Conservation (phyloP, 2,329 filamentous ascomycete species). For the Aspergillus piperis region DNA sequence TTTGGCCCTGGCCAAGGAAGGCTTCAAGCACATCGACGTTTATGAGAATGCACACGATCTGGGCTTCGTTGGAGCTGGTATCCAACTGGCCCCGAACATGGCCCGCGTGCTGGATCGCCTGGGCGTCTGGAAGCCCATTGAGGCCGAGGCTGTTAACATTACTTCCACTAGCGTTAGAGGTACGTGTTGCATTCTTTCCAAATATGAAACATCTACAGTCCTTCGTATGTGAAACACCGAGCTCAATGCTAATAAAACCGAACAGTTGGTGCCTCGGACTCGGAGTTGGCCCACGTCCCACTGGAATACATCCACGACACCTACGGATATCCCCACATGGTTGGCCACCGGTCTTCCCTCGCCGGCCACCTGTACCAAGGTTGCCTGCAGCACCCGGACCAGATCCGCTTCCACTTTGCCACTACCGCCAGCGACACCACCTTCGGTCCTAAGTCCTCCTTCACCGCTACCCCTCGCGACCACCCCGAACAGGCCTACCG, state of each 20-base stretch:
- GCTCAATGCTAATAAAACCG: background rate
- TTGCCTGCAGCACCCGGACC: conserved; percentile 60
- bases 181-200: conserved; percentile 33
- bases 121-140: conserved; percentile 72
- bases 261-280: conserved; percentile 66
- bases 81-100: conserved; percentile 83
- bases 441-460: conserved; percentile 60
- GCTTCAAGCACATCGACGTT: conserved; percentile 71
- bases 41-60: conserved; percentile 73
- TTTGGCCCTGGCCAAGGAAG: conserved; percentile 72
- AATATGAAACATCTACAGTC: conserved; percentile 2
- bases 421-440: conserved; percentile 59
- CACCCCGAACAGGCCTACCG: conserved; percentile 51
- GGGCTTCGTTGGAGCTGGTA: conserved; percentile 81
- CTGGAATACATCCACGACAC: conserved; percentile 66
- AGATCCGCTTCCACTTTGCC: conserved; percentile 70
- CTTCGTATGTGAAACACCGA: background rate
- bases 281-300: conserved; percentile 70
- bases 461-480: conserved; percentile 61
- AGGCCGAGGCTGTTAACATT: conserved; percentile 69
- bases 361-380: conserved; percentile 69
- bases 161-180: conserved; percentile 71
- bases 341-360: conserved; percentile 73
- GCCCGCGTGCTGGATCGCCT: conserved; percentile 71
- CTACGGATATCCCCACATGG: conserved; percentile 77